Evolutionary conservation across 441 rosid genomes (phyloP).

Genomic region (Aquilaria agallochum): DNA sequence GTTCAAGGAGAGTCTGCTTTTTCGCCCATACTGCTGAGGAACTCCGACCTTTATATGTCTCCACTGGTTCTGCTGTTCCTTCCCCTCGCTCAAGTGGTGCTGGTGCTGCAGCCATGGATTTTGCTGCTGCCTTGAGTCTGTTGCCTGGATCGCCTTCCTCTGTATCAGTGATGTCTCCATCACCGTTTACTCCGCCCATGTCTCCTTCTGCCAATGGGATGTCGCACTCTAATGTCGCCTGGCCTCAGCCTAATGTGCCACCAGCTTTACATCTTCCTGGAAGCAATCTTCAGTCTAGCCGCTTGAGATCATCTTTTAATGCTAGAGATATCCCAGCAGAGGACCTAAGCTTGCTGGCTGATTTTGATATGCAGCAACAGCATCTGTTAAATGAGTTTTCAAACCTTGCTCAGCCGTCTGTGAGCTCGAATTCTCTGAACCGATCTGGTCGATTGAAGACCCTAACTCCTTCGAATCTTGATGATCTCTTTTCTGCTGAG

Average conservation of each 20-base stretch:
- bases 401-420: conserved; percentile 30
- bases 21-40: conserved; percentile 73
- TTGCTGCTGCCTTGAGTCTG: conserved; percentile 57
- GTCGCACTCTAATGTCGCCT: conserved; percentile 52
- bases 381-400: conserved; percentile 45
- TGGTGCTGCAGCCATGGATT: conserved; percentile 55
- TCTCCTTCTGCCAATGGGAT: conserved; percentile 69
- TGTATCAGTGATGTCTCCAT: conserved; percentile 54
- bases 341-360: conserved; percentile 48
- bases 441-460: conserved; percentile 62
- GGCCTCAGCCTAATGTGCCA: conserved; percentile 77
- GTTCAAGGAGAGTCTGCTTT: conserved; percentile 74
- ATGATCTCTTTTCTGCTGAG: conserved; percentile 69
- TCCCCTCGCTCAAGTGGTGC: conserved; percentile 60
- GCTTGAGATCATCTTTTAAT: conserved; percentile 56
- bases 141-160: conserved; percentile 65
- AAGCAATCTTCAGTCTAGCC: conserved; percentile 61
- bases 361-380: conserved; percentile 64
- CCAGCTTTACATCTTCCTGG: conserved; percentile 67
- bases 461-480: conserved; percentile 63
- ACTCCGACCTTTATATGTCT: conserved; percentile 61
- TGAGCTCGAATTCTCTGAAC: conserved; percentile 44
- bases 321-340: conserved; percentile 59
- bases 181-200: conserved; percentile 62
- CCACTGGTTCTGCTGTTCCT: conserved; percentile 73